A percentile compares a stretch with the other conserved stretches of the same genome.
Evolutionary conservation across 2,329 filamentous ascomycete genomes (phyloP).

Genomic region (Aspergillus sp.): DNA sequence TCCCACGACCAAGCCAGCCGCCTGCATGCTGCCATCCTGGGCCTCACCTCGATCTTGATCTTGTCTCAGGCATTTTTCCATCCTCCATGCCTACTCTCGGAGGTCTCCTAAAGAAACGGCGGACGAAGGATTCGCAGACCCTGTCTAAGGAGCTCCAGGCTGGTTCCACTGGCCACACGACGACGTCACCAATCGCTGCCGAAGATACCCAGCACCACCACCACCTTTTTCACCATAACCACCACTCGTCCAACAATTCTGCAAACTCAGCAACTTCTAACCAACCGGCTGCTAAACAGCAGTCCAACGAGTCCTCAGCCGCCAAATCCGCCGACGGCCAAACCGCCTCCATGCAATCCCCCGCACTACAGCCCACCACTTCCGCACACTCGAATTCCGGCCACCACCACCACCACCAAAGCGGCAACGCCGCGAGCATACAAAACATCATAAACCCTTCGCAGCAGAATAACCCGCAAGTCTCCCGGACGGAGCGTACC

Average conservation of each 20-base stretch:
- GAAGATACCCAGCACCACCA: slow-evolving; percentile 26
- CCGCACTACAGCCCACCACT: slow-evolving; percentile 34
- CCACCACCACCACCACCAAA: slow-evolving; percentile 35
- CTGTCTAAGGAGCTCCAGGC: slow-evolving; percentile 61
- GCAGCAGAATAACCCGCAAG: slow-evolving; percentile 40
- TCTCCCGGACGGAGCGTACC: slow-evolving; percentile 50
- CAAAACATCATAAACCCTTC: slow-evolving; percentile 76
- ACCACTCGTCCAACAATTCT: slow-evolving; percentile 14
- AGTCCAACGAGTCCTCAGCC: slow-evolving; percentile 19
- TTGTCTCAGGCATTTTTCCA: slow-evolving; percentile 16
- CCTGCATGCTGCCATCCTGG: slow-evolving; percentile 27
- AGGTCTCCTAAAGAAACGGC: slow-evolving; percentile 92
- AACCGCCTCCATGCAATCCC: slow-evolving; percentile 39
- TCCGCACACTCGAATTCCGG: slow-evolving; percentile 28
- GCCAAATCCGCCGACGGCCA: slow-evolving; percentile 23
- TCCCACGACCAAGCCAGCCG: slow-evolving; percentile 11
- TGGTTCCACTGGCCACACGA: slow-evolving; percentile 63
- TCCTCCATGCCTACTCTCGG: slow-evolving; percentile 84
- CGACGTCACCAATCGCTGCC: slow-evolving; percentile 55
- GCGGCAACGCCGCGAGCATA: slow-evolving; percentile 72
- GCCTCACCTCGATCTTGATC: slow-evolving; percentile 15
- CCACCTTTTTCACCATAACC: slow-evolving; percentile 28
- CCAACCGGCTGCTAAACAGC: slow-evolving; percentile 15
- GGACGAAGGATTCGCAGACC: slow-evolving; percentile 79
- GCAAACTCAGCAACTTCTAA: slow-evolving; percentile 3